A percentile compares a stretch with the other conserved stretches of the same genome.
Conservation (phyloP, 2,329 filamentous ascomycete genomes). For the Ilyonectria destructans region DNA sequence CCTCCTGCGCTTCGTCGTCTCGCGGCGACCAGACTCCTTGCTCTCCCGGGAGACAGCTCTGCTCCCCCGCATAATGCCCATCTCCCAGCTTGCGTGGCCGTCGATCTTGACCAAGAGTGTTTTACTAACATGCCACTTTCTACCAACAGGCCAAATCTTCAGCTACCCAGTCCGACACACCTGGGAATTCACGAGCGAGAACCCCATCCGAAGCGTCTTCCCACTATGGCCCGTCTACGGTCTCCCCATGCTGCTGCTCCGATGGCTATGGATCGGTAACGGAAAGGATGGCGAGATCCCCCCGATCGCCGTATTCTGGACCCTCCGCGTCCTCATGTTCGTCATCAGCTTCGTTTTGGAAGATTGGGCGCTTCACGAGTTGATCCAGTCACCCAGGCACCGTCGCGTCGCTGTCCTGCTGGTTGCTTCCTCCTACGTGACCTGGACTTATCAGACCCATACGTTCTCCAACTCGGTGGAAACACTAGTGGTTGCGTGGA, state of each 20-base stretch:
- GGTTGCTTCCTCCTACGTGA: constrained; percentile 96
- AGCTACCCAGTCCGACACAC: constrained; percentile 91
- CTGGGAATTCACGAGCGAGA: constrained; percentile 94
- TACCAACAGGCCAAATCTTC: constrained; percentile 84
- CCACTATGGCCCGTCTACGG: constrained; percentile 97
- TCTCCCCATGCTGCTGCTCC: constrained; percentile 91
- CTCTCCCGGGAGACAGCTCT: background rate
- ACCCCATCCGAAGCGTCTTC: constrained; percentile 95
- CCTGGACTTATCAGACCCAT: constrained; percentile 98
- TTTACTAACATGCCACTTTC: constrained; percentile 31
- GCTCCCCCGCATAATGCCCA: constrained; percentile 9
- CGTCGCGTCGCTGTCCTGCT: constrained; percentile 84
- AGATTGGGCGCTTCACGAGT: constrained; percentile 96
- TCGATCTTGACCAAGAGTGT: background rate
- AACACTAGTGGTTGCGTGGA: constrained; percentile 94
- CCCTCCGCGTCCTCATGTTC: constrained; percentile 92
- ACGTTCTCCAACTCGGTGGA: constrained; percentile 99
- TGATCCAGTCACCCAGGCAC: constrained; percentile 82
- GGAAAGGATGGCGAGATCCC: constrained; percentile 83
- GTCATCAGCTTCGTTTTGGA: constrained; percentile 95
- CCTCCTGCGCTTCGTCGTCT: constrained; percentile 9
- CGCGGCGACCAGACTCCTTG: constrained; percentile 3
- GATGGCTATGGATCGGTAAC: constrained; percentile 93
- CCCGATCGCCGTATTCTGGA: constrained; percentile 92
- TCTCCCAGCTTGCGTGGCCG: constrained; percentile 5